Base-by-base conservation (phyloP, 2,329 filamentous ascomycete genomes). In the Cytospora leucostoma region DNA sequence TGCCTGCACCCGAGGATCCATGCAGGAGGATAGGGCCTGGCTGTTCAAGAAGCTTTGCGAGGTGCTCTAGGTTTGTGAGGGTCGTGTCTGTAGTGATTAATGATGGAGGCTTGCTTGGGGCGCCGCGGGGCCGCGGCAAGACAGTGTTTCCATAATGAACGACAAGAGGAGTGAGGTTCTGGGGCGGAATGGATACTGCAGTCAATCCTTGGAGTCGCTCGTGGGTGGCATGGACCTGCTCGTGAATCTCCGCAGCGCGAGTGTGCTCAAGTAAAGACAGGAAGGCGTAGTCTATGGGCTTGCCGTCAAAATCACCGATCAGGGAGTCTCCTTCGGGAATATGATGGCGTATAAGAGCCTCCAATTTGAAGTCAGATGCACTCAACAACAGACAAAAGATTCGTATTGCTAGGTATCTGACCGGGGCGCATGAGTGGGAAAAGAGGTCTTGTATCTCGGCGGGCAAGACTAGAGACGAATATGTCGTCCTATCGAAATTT, bases 1-100 rank as follows among this genome's bases (percentile, higher is more conserved):
- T 99, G 57, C 95, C 95, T 37, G 90, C 90, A 21, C 96, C 94
- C 8, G 94, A 86, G 15, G 91, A 80, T 1, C 95, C 95, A 67
- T 92, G 86, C 5, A 99, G 81, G 21, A 99, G 80, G 40, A 97
- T 82, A 0, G 96, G 92, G 0, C 87, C 86, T 1, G 84, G 74
- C 4, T 81, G 80, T 52, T 90, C 87, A 35, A 99, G 79, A 54
- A 88, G 83, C 34, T 77, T 76, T 2, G 91, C 90, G 62, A 98
- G 82, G 12, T 75, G 80, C 70, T 86, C 84, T 44, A 97, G 79
- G 68, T 98, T 99, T 11, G 74, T 74, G 37, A 83, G 77, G 0
- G 93, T 92, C 0, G 92, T 97, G 0, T 82, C 73, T 0, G 93
- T 97, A 65, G 84, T 79, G 21, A 95, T 84, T 34, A 92, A 83